phyloP scores from a whole-genome alignment of 345 rosid species.

The Camelina laxa region DNA sequence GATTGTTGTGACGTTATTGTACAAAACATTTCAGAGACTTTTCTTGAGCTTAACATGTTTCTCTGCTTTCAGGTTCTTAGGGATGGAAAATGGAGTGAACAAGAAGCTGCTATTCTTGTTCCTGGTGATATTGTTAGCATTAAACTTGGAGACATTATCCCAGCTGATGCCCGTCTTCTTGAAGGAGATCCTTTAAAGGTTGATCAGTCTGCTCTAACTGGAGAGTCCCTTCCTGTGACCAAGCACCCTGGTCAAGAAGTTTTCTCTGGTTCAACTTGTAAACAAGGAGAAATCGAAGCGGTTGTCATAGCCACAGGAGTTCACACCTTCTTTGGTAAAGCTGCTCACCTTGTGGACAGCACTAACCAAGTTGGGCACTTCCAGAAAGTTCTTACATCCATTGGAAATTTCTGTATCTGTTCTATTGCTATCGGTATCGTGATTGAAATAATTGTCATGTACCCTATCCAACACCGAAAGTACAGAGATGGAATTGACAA shows the following conservation, averaged over 20 bases:
- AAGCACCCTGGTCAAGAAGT: slow-evolving; percentile 50
- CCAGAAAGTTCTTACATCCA: slow-evolving; percentile 57
- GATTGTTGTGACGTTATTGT: background rate
- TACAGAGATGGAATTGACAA: slow-evolving; percentile 82
- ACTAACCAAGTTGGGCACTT: slow-evolving; percentile 52
- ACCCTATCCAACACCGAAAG: slow-evolving; percentile 51
- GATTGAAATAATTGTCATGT: slow-evolving; percentile 55
- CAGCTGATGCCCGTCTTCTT: slow-evolving; percentile 90
- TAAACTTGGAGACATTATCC: slow-evolving; percentile 85
- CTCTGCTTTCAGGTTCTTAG: slow-evolving; percentile 46
- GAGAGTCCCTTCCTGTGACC: slow-evolving; percentile 78
- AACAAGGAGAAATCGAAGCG: slow-evolving; percentile 52
- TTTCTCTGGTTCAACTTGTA: slow-evolving; percentile 52
- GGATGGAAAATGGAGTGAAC: slow-evolving; percentile 54
- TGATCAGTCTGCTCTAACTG: slow-evolving; percentile 87
- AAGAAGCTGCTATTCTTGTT: slow-evolving; percentile 51
- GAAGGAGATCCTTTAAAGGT: slow-evolving; percentile 90
- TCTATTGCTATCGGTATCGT: slow-evolving; percentile 54
- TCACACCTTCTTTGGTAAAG: slow-evolving; percentile 51
- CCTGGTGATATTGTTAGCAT: slow-evolving; percentile 55
- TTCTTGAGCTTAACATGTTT: slow-evolving; percentile 19
- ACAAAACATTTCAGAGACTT: background rate
- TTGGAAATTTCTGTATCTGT: slow-evolving; percentile 60
- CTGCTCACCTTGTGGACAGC: slow-evolving; percentile 55
- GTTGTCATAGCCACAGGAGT: slow-evolving; percentile 51